phyloP scores from a whole-genome alignment of 2,329 filamentous ascomycete genomes.

The Orbilia ellipsospora region DNA sequence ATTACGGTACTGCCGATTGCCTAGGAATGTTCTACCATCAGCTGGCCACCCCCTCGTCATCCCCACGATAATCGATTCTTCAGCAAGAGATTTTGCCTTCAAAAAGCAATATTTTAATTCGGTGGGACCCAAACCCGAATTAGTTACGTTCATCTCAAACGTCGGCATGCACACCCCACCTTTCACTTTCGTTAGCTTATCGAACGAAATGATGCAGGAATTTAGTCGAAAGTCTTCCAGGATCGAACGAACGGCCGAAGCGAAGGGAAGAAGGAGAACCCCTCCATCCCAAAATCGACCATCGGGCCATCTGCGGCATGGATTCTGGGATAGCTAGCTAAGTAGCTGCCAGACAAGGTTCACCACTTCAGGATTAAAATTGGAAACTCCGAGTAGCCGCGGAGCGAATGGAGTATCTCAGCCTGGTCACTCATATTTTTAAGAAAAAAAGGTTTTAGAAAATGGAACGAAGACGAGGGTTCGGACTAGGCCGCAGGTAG shows the following conservation, averaged over 20 bases:
- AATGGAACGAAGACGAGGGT: neutral
- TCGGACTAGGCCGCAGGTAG: conserved; percentile 32
- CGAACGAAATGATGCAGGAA: too few relatives aligned
- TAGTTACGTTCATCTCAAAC: too few relatives aligned
- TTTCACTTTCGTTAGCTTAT: conserved; percentile 2
- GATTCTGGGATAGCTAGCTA: too few relatives aligned
- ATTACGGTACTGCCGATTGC: too few relatives aligned
- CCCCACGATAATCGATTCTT: too few relatives aligned
- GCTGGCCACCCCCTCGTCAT: conserved; percentile 16
- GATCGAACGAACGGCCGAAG: conserved; percentile 20
- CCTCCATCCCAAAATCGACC: conserved; percentile 13
- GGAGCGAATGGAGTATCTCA: neutral
- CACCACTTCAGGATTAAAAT: neutral
- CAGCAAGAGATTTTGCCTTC: neutral
- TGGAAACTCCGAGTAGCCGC: conserved; percentile 41
- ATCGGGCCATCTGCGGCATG: too few relatives aligned
- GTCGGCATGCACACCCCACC: conserved; percentile 26
- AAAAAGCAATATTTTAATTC: neutral
- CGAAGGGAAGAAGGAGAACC: neutral
- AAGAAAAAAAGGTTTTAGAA: too few relatives aligned
- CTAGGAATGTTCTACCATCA: neutral
- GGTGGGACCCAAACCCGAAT: too few relatives aligned
- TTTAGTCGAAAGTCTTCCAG: too few relatives aligned
- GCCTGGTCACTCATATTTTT: too few relatives aligned
- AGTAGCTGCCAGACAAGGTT: too few relatives aligned